A percentile compares a stretch with the other conserved stretches of the same genome.
These are phyloP conservation scores for Rhizoclosmatium hyalinum DNA, from an alignment of 371 early-diverging fungal genomes.

Conservation along the genomic window DNA sequence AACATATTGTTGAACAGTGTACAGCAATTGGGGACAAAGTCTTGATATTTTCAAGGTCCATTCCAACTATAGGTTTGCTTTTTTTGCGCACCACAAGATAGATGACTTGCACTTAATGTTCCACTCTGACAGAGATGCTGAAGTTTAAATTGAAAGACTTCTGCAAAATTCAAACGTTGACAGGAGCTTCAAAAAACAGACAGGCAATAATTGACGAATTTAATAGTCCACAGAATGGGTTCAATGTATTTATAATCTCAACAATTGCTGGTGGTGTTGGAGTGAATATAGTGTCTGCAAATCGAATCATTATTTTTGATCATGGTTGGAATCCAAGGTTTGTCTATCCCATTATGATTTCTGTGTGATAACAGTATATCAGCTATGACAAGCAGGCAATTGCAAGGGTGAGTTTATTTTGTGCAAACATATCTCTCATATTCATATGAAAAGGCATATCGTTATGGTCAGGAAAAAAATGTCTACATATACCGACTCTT, in stretches of 20 bases:
- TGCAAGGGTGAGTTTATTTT: constrained; percentile 62
- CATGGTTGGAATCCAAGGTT: constrained; percentile 96
- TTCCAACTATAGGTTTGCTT: constrained; percentile 59
- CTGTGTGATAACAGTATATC: not conserved
- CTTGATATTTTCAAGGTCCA: constrained; percentile 76
- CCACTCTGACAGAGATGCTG: not conserved
- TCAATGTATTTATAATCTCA: constrained; percentile 73
- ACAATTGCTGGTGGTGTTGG: constrained; percentile 84
- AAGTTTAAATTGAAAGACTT: not conserved
- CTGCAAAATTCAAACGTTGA: constrained; percentile 12
- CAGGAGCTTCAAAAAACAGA: constrained; percentile 52
- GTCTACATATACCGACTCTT: constrained; percentile 82
- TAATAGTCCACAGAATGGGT: constrained; percentile 56
- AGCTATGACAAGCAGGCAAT: constrained; percentile 81
- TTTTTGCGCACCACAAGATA: not conserved
- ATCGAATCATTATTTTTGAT: constrained; percentile 87
- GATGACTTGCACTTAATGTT: not conserved
- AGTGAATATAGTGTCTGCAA: constrained; percentile 88
- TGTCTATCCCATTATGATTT: not conserved
- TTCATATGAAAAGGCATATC: constrained; percentile 58
- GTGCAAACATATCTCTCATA: constrained; percentile 17
- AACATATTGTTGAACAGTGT: constrained; percentile 58
- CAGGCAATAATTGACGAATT: constrained; percentile 80
- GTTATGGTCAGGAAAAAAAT: constrained; percentile 75
- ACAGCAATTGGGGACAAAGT: constrained; percentile 65